Evolutionary conservation across 208 protist species (phyloP), one percentile per base, ranked within the genome.

Genomic region (Trypanosoma cruzi): DNA sequence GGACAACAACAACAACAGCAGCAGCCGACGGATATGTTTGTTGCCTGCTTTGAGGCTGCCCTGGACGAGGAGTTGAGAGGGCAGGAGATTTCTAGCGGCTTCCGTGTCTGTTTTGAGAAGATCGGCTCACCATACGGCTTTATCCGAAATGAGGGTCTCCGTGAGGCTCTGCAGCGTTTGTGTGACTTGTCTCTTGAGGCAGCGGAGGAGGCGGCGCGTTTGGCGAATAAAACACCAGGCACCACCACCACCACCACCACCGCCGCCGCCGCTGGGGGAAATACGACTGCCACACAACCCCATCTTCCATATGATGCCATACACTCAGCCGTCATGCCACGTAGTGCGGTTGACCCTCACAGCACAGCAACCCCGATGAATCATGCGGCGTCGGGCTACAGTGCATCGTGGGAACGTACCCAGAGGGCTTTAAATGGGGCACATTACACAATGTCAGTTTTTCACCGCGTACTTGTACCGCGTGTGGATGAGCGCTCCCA

Each of bases 281-380:
- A 61, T 20, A 29, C 31, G 13, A 26, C 31, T 48, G 42, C 60
- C 22, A 10, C 10, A 13, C 20, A 36, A 14, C 64, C 68, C 34
- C 64, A 71, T 67, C 20, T 81, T 8, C 87, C 87, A 16, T 93
- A 84, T 54, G 87, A 93, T 60, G 75, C 82, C 29, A 79, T 93
- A 29, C 84, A 82, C 1, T 73, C 74, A 16, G 79, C 86, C 55
- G 71, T 93, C 29, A 76, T 91, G 50, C 66, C 73, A 13, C 37
- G 44, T 11, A 26, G 31, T 1, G 34, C 18, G 5, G 34, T 13
- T 26, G 64, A 77, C 4, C 1, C 44, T 13, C 54, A 70, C 4
- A 34, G 59, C 54, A 40, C 66, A 18, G 48, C 0, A 18, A n/a
- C 1, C 16, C 48, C 0, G 8, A 46, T 20, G 11, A 63, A 37